Evolutionary conservation across 192 early-diverging fungal species (phyloP).

Genomic region (Paraglomus brasilianum): DNA sequence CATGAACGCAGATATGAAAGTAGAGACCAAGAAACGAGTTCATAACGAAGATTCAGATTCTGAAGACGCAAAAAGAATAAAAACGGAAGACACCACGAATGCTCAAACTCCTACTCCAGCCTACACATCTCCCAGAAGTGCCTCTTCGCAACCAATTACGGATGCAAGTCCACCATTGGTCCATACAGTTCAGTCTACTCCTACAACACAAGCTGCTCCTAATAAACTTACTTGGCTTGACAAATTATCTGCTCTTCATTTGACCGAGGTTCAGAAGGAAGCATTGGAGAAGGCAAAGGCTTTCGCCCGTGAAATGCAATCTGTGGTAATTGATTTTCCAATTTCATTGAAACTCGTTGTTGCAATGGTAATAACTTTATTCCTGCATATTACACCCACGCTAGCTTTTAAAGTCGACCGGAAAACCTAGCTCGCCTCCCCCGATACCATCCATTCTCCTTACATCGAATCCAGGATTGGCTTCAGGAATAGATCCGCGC

Average conservation of each 20-base stretch:
- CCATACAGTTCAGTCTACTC: neutral
- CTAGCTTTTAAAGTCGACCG: conserved; percentile 31
- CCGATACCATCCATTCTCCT: conserved; percentile 23
- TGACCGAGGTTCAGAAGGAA: conserved; percentile 32
- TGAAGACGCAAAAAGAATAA: conserved; percentile 20
- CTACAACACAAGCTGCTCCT: neutral
- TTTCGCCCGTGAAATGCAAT: conserved; percentile 33
- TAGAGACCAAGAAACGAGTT: conserved; percentile 13
- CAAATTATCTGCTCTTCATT: conserved; percentile 3
- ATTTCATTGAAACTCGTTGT: neutral
- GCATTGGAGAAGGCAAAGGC: conserved; percentile 33
- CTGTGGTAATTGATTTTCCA: conserved; percentile 20
- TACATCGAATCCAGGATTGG: conserved; percentile 31
- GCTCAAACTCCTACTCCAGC: neutral
- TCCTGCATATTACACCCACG: neutral
- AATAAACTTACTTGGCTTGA: neutral
- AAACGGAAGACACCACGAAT: neutral
- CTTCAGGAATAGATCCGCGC: conserved; percentile 37
- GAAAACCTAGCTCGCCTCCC: conserved; percentile 23
- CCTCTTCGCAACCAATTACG: conserved; percentile 4
- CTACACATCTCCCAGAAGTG: neutral
- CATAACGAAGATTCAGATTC: neutral
- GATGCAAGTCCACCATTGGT: neutral
- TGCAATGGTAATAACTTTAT: neutral
- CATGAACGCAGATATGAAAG: too few relatives aligned